Base-by-base conservation (phyloP, 306 rosid species). In the Fagus sylvatica region DNA sequence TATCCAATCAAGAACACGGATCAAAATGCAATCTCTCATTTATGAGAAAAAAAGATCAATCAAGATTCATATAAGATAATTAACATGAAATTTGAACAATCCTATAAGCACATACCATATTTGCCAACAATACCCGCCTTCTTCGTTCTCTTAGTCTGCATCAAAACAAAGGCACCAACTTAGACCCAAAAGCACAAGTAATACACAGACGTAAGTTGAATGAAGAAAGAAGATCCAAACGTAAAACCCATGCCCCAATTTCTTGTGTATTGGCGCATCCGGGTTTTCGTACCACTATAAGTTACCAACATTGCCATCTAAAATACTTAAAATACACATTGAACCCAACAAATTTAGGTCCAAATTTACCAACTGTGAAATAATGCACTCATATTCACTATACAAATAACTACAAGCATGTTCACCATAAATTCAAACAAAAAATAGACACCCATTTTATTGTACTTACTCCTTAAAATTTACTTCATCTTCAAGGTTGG, bases 141-240 rank as follows among this genome's bases (percentile, higher is more conserved):
- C 97, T 93, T 93, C 0, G 97, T 93, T 73, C 97, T 93, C 95
- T 91, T 93, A n/a, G 96, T 91, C 98, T 93, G 93, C 75, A 73
- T 19, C 53, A 72, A 49, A 43, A 48, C 53, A 28, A 49, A 77
- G 28, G 32, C 48, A 49, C 13, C 75, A 33, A 1, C 36, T 19
- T 30, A 71, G 40, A 28, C 22, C 16, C 37, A 57, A 57, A 57
- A 22, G 36, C 16, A 57, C 22, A 28, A 57, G 34, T 28, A 51
- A 57, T 9, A 57, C 22, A 34, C 1, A 57, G 3, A 57, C 7
- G 36, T 11, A 28, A 28, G 22, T 57, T 28, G 16, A 57, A 56
- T 2, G 12, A 3, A 57, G 55, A 51, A 28, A 17, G n/a, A 56
- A 8, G 11, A 56, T 22, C 62, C 34, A 22, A 10, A 22, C 3